Evolutionary conservation across 345 rosid species (phyloP), one percentile per base, ranked within the genome.

Genomic region (Acer negundo): DNA sequence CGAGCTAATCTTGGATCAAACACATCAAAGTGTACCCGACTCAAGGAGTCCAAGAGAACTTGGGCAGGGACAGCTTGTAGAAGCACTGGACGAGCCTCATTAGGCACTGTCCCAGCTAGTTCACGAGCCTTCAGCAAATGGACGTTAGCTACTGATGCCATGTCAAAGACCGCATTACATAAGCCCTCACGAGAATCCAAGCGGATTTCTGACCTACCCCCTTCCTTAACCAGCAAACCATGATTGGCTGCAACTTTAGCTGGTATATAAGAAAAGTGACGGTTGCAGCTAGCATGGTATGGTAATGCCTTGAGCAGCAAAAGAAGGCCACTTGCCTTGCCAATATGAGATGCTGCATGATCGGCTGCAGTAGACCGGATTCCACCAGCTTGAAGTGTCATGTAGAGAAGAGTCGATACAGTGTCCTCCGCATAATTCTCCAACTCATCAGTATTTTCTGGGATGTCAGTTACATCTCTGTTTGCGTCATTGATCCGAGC

Each of bases 351-450:
- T 67, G 97, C 97, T 2, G 91, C 97, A 19, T 93, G 99, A 79
- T 95, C 98, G 1, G 94, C 94, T 1, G 89, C 86, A 63, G 97
- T 86, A 31, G 98, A 92, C 74, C 74, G 88, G 65, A 93, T 87
- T n/a, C 94, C 94, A 0, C 96, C 96, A 13, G 94, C 93, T 90
- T 95, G 94, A 58, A 95, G 94, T 15, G 92, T 92, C 85, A 84
- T 88, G 80, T 93, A 93, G 44, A 95, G 82, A 81, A 95, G 90
- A 10, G 96, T 91, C 0, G 98, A 92, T 19, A 85, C 84, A 2
- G 96, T 92, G 72, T 92, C 97, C 84, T 95, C 98, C 0, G 97
- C 92, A 69, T 95, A 95, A 72, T 87, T 93, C 86, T 95, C 99
- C 47, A 93, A 79, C 81, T 90, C 98, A 55, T 85, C 92, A 0